Conservation (phyloP, 192 early-diverging fungal species). For the Rhizophagus clarus region DNA sequence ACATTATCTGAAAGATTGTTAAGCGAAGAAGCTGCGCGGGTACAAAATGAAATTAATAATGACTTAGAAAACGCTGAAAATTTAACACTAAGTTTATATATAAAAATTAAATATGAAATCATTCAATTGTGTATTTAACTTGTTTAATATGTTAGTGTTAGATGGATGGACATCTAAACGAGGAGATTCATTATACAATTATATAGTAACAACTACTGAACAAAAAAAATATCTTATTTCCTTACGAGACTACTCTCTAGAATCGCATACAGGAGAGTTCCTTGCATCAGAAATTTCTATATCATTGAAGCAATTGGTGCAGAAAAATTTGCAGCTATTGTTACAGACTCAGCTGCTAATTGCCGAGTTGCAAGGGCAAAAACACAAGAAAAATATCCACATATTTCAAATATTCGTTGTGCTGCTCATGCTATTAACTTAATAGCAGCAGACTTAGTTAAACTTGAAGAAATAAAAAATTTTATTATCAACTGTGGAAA, state of each 20-base stretch:
- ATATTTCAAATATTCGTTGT: background rate
- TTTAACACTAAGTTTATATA: background rate
- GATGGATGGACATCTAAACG: background rate
- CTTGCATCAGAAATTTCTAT: too few species aligned
- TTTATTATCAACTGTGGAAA: background rate
- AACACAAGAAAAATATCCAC: background rate
- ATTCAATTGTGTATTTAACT: background rate
- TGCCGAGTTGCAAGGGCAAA: background rate
- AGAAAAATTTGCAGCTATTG: background rate
- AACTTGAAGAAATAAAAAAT: background rate
- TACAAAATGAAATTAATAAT: background rate
- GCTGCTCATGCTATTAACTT: background rate
- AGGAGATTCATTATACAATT: background rate
- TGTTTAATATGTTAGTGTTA: background rate
- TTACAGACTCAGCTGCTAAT: background rate
- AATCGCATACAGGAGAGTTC: too few species aligned
- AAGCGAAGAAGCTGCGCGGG: background rate
- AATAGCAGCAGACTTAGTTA: background rate
- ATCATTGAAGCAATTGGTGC: background rate
- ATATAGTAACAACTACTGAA: background rate
- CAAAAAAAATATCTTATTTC: background rate
- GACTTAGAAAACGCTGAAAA: background rate
- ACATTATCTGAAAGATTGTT: background rate
- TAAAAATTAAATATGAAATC: background rate
- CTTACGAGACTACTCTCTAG: too few species aligned